These are phyloP conservation scores for Yamadazyma scolyti DNA, from an alignment of 805 yeast species.

Conservation along the genomic window DNA sequence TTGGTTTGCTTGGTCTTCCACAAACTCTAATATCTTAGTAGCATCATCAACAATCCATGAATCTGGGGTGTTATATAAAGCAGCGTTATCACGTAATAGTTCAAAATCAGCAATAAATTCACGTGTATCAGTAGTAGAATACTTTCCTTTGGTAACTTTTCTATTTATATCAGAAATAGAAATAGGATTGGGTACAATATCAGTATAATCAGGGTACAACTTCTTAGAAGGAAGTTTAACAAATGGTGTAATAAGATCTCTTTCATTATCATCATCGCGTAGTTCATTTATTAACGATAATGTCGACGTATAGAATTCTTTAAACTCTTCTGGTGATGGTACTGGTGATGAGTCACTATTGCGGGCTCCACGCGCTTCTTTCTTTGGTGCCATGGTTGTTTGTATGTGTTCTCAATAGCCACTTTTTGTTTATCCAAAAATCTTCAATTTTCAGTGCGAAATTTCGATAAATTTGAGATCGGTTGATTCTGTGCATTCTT, in stretches of 20 bases:
- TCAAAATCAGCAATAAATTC: slow-evolving; percentile 34
- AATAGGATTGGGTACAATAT: slow-evolving; percentile 31
- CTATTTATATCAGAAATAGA: slow-evolving; percentile 30
- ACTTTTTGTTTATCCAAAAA: too few species aligned
- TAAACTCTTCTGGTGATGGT: slow-evolving; percentile 20
- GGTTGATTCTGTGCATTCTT: too few species aligned
- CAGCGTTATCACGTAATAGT: slow-evolving; percentile 35
- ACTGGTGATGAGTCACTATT: background rate
- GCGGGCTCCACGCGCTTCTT: too few species aligned
- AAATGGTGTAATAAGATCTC: slow-evolving; percentile 24
- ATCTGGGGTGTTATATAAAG: slow-evolving; percentile 37
- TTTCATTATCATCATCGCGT: slow-evolving; percentile 25
- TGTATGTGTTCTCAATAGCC: too few species aligned
- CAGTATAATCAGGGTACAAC: slow-evolving; percentile 38
- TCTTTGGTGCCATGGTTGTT: slow-evolving; percentile 21
- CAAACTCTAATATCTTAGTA: slow-evolving; percentile 50
- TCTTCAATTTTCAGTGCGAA: too few species aligned
- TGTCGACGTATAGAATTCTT: slow-evolving; percentile 26
- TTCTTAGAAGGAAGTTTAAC: slow-evolving; percentile 33
- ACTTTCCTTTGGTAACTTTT: slow-evolving; percentile 39
- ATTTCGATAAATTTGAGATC: too few species aligned
- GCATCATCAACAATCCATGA: slow-evolving; percentile 67
- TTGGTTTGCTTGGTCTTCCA: slow-evolving; percentile 42
- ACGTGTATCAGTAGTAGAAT: slow-evolving; percentile 33
- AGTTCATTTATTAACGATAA: slow-evolving; percentile 28